These are phyloP conservation scores for Syncephalis fuscata DNA, from an alignment of 371 early-diverging fungal species.

Conservation along the genomic window DNA sequence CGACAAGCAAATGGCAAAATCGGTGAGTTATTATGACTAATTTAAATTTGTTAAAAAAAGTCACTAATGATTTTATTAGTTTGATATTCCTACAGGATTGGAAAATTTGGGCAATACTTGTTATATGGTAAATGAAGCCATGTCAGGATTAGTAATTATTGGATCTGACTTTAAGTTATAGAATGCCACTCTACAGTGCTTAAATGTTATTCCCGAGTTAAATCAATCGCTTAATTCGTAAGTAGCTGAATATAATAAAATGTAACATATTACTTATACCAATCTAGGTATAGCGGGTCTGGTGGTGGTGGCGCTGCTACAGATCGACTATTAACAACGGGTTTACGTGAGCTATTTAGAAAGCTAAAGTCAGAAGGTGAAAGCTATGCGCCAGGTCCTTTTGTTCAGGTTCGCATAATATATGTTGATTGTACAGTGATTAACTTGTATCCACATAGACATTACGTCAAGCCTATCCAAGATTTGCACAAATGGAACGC, in stretches of 20 bases:
- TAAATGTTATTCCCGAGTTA: slow-evolving; percentile 80
- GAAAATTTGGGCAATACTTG: slow-evolving; percentile 96
- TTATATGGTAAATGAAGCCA: slow-evolving; percentile 53
- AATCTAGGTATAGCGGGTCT: slow-evolving; percentile 7
- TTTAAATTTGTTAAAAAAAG: neutral
- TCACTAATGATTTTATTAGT: slow-evolving; percentile 12
- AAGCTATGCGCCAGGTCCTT: slow-evolving; percentile 62
- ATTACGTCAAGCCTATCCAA: slow-evolving; percentile 67
- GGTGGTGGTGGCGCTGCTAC: slow-evolving; percentile 16
- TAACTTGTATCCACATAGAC: slow-evolving; percentile 9
- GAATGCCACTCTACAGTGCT: slow-evolving; percentile 93
- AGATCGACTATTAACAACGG: slow-evolving; percentile 40
- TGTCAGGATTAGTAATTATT: neutral
- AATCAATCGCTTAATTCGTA: slow-evolving; percentile 35
- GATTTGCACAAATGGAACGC: slow-evolving; percentile 63
- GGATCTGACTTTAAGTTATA: slow-evolving; percentile 7
- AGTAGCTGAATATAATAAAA: neutral
- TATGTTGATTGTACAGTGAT: slow-evolving; percentile 4
- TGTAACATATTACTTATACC: slow-evolving; percentile 7
- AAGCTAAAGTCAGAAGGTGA: slow-evolving; percentile 51
- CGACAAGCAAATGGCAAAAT: slow-evolving; percentile 66
- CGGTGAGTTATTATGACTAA: slow-evolving; percentile 25
- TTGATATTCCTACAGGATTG: slow-evolving; percentile 78
- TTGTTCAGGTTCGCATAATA: slow-evolving; percentile 37
- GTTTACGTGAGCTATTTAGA: slow-evolving; percentile 53